Evolutionary conservation across 139 green algal species (phyloP), one percentile per base, ranked within the genome.

Genomic region (Tetraselmis striata): DNA sequence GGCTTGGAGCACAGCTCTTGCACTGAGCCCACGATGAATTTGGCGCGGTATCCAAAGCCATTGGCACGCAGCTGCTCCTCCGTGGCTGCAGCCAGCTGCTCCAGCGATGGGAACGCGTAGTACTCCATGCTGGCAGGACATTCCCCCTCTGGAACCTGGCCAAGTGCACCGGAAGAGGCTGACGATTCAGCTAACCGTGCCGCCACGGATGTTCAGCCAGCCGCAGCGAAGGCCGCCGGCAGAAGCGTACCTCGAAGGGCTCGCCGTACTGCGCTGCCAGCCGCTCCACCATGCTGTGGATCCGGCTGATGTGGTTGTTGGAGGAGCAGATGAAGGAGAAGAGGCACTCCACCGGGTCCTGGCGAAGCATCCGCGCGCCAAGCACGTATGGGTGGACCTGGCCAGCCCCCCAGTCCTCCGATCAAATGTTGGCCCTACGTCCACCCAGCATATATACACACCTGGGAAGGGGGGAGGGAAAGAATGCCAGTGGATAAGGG

Each of bases 281-380:
- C 0, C 87, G 87, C 82, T 98, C 90, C 81, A 98, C 95, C 95
- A 98, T 98, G 76, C 93, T 92, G 78, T 89, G 88, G 59, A 97
- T 98, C 31, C 96, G 89, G 1, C 84, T 90, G 81, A 99, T 99
- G 91, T 99, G 91, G 91, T 99, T 99, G 92, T 99, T 99, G 79
- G 85, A 92, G 77, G 82, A 93, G 91, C 96, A 99, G 22, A 99
- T 91, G 88, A 99, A 99, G 80, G 92, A 84, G 84, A 98, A 98
- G 2, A 98, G 88, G 81, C 95, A 98, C 87, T 98, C 95, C 31
- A 97, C 74, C 0, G 96, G 95, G 76, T 97, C 92, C 85, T 99
- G 95, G 23, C 95, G 84, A 79, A 98, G 86, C 92, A 98, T 94
- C 31, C 94, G 87, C 0, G 89, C 90, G 2, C 93, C 92, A 87